phyloP scores from a whole-genome alignment of 148 eudicot genomes.

The Spergularia bocconei region DNA sequence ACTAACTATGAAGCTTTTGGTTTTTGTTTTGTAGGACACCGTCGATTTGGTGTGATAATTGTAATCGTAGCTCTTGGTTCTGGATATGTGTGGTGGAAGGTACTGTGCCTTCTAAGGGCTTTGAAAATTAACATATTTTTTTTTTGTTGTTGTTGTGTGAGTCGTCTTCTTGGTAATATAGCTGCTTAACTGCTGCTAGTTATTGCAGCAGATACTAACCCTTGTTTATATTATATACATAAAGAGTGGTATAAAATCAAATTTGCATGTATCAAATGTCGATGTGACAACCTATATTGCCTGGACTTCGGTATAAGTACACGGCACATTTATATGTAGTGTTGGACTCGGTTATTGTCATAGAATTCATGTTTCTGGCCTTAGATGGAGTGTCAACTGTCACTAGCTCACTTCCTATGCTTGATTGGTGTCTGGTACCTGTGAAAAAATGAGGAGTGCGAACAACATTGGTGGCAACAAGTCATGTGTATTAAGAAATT shows the following conservation, averaged over 20 bases:
- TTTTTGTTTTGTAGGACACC: conserved; percentile 50
- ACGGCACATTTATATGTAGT: no score
- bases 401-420: no score
- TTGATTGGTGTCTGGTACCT: no score
- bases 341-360: no score
- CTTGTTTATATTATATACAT: no score
- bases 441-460: no score
- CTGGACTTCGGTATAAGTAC: no score
- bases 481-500: no score
- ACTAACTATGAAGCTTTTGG: not conserved
- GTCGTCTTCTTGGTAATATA: not conserved
- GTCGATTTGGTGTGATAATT: conserved; percentile 56
- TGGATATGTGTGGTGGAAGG: conserved; percentile 99
- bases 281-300: no score
- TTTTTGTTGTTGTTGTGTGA: not conserved
- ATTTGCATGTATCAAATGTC: not conserved
- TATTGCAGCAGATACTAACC: not conserved
- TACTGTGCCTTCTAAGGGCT: conserved; percentile 27
- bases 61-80: conserved; percentile 60
- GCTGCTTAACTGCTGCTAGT: not conserved
- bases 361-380: no score
- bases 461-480: no score
- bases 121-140: not conserved
- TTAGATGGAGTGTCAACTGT: no score
- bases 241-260: not conserved